phyloP scores from a whole-genome alignment of 345 rosid species.

The Punica granatum region DNA sequence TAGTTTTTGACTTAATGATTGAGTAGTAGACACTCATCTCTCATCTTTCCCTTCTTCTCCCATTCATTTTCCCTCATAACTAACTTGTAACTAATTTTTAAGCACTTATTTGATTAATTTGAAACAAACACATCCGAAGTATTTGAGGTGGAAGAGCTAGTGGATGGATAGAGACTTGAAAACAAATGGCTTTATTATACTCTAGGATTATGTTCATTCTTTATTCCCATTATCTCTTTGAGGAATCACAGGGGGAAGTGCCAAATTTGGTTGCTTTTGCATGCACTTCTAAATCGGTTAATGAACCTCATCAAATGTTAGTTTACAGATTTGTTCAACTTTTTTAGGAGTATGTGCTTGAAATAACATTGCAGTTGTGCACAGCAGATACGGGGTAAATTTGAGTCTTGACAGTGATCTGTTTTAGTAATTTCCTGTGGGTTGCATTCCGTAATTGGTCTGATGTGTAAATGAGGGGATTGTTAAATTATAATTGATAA shows the following conservation, averaged over 20 bases:
- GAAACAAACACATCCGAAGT: too few relatives aligned
- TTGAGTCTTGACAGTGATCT: background rate
- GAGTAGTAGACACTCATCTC: too few relatives aligned
- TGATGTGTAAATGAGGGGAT: background rate
- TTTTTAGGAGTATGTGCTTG: background rate
- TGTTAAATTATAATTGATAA: background rate
- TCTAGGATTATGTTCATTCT: too few relatives aligned
- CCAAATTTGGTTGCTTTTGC: background rate
- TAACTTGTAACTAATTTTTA: too few relatives aligned
- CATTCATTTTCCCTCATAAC: too few relatives aligned
- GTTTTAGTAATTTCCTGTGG: background rate
- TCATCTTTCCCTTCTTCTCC: too few relatives aligned
- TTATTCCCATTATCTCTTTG: background rate
- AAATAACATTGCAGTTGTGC: background rate
- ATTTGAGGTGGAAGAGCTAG: background rate
- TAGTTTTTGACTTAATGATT: too few relatives aligned
- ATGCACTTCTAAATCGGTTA: background rate
- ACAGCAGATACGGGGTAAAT: background rate
- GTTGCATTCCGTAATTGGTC: background rate
- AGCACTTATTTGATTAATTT: too few relatives aligned
- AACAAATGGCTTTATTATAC: background rate
- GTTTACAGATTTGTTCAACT: background rate
- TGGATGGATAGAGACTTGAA: background rate
- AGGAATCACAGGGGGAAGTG: background rate
- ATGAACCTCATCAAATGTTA: background rate